Conservation (phyloP, 805 yeast genomes). For the Suhomyces tanzawaensis region DNA sequence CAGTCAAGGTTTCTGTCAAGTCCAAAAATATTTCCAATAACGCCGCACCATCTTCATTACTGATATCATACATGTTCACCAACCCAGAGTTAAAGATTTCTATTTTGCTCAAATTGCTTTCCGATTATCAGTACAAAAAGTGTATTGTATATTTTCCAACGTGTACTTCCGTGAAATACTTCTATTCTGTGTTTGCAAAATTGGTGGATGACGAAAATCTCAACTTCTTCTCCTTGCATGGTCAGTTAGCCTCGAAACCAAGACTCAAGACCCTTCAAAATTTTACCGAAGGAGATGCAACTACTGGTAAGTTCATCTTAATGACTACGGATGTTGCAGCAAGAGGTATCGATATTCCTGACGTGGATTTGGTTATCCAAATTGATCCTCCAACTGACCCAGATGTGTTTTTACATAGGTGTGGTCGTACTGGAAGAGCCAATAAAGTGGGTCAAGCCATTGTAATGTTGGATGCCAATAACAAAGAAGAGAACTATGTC, state of each 20-base stretch:
- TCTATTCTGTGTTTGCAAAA: slow-evolving; percentile 54
- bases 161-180: slow-evolving; percentile 77
- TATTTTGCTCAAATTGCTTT: slow-evolving; percentile 51
- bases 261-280: slow-evolving; percentile 67
- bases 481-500: slow-evolving; percentile 77
- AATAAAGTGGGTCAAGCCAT: slow-evolving; percentile 79
- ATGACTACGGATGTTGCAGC: slow-evolving; percentile 99
- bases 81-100: slow-evolving; percentile 63
- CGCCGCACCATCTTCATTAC: slow-evolving; percentile 60
- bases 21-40: slow-evolving; percentile 36
- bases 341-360: slow-evolving; percentile 92
- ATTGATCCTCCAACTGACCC: slow-evolving; percentile 94
- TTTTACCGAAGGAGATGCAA: slow-evolving; percentile 50
- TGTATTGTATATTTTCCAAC: slow-evolving; percentile 92
- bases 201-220: slow-evolving; percentile 35
- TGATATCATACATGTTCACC: slow-evolving; percentile 57
- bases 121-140: slow-evolving; percentile 61
- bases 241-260: slow-evolving; percentile 79
- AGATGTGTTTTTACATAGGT: slow-evolving; percentile 85
- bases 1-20: slow-evolving; percentile 81
- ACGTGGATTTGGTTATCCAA: slow-evolving; percentile 91
- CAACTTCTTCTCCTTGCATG: slow-evolving; percentile 76
- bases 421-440: slow-evolving; percentile 95
- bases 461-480: slow-evolving; percentile 64
- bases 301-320: slow-evolving; percentile 52